Evolutionary conservation across 805 yeast genomes (phyloP).

Genomic region (Ogataea pilisensis): DNA sequence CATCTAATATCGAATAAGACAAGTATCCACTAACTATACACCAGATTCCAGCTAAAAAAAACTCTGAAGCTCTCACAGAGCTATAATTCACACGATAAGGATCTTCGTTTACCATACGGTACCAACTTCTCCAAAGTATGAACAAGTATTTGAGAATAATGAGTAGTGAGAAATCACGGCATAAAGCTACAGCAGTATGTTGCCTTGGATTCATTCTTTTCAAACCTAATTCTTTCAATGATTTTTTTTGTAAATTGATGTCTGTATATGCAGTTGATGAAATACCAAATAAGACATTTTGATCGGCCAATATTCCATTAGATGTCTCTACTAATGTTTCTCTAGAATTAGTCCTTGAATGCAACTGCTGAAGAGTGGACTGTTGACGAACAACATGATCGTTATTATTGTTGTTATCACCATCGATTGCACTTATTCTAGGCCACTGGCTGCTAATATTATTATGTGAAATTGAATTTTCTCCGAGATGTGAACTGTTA

Average conservation of each 20-base stretch:
- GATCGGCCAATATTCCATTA: constrained; percentile 10
- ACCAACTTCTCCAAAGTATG: constrained; percentile 26
- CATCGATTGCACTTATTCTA: too few species aligned
- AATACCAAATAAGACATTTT: constrained; percentile 21
- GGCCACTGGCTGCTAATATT: too few species aligned
- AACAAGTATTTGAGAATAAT: constrained; percentile 26
- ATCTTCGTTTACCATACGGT: constrained; percentile 17
- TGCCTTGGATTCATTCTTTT: constrained; percentile 70
- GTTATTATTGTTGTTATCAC: too few species aligned
- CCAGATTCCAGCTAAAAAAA: constrained; percentile 85
- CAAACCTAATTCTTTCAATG: constrained; percentile 59
- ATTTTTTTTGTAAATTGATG: constrained; percentile 25
- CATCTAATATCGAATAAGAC: constrained; percentile 80
- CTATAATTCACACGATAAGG: constrained; percentile 33
- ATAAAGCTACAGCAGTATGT: constrained; percentile 70
- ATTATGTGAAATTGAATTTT: too few species aligned
- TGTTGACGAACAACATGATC: too few species aligned
- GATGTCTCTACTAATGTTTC: constrained; percentile 10
- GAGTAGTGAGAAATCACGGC: constrained; percentile 67
- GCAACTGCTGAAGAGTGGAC: too few species aligned
- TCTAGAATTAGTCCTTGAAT: constrained; percentile 7
- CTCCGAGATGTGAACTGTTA: too few species aligned
- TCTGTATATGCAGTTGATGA: constrained; percentile 27
- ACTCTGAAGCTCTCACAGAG: constrained; percentile 69
- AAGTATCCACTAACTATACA: constrained; percentile 83